Evolutionary conservation across 192 early-diverging fungal genomes (phyloP), one percentile per base, ranked within the genome.

Genomic region (Linnemannia exigua): DNA sequence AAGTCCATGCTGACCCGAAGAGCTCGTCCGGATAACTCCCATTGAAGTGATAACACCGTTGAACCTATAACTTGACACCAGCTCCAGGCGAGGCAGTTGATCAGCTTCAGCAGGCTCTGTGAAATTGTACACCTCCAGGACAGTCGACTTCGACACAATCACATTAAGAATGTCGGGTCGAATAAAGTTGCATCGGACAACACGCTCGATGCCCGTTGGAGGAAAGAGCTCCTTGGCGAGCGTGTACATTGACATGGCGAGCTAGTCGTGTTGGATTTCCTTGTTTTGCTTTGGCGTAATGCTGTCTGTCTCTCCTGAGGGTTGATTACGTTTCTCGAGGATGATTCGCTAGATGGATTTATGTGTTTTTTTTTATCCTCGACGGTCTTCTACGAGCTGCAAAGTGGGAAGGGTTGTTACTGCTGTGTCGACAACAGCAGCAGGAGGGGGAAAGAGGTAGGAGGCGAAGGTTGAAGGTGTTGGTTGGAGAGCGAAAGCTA

Each of bases 51-150:
- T 88, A 67, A 89, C 91, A 9, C 95, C 96, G 68, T 92, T 90
- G 20, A 97, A 89, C 58, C 90, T 89, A 84, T 93, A 95, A 75
- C 93, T 88, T 28, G 89, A 78, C 14, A 93, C 80, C 11, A 96
- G 87, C 61, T 95, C 92, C 46, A 97, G 80, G n/a, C 88, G 83
- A 11, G 79, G 81, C 37, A 87, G 77, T 38, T 88, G 78, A 86
- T 86, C 84, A 51, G 84, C 78, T 71, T 88, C 84, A 28, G 80
- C 82, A 17, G 90, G 87, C 74, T 95, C 93, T 14, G 89, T 71
- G 72, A 95, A 93, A 47, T 80, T 88, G 87, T 93, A 96, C 72
- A 96, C 88, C 81, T 95, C 91, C 36, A 96, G 88, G 31, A 95
- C 77, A n/a, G 89, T 89, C 22, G 88, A 87, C 50, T 91, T 91